These are phyloP conservation scores for Blumeriella jaapii DNA, from an alignment of 2,329 filamentous ascomycete genomes.

Conservation along the genomic window DNA sequence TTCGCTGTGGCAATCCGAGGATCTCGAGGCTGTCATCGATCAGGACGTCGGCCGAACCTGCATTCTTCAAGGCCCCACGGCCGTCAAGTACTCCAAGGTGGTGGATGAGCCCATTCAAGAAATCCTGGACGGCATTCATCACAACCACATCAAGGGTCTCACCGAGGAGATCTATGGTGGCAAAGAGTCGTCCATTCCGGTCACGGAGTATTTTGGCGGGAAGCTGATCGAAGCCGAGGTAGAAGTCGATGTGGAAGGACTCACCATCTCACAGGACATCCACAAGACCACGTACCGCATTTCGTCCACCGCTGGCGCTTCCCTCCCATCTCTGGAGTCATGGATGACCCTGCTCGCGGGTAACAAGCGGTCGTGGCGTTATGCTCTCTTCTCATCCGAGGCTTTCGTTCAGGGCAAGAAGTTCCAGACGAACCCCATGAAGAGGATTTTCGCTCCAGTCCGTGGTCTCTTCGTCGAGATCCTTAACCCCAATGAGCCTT, in stretches of 20 bases:
- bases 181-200: slow-evolving; percentile 64
- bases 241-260: slow-evolving; percentile 70
- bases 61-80: slow-evolving; percentile 90
- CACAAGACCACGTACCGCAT: slow-evolving; percentile 78
- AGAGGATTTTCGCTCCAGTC: slow-evolving; percentile 76
- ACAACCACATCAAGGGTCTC: slow-evolving; percentile 72
- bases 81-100: slow-evolving; percentile 78
- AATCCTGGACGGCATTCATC: slow-evolving; percentile 83
- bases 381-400: slow-evolving; percentile 87
- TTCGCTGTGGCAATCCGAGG: slow-evolving; percentile 97
- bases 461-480: slow-evolving; percentile 88
- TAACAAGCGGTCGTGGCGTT: slow-evolving; percentile 77
- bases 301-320: slow-evolving; percentile 59
- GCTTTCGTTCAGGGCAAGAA: slow-evolving; percentile 91
- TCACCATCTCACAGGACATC: slow-evolving; percentile 70
- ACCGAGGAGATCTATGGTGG: slow-evolving; percentile 69
- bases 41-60: slow-evolving; percentile 95
- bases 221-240: slow-evolving; percentile 63
- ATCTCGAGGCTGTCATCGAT: slow-evolving; percentile 86
- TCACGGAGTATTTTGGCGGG: slow-evolving; percentile 91
- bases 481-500: slow-evolving; percentile 64
- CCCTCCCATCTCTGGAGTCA: slow-evolving; percentile 65
- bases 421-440: slow-evolving; percentile 94
- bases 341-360: slow-evolving; percentile 89
- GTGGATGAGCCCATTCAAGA: slow-evolving; percentile 92